These are phyloP conservation scores for Cephalotrichum gorgonifer DNA, from an alignment of 2,329 filamentous ascomycete species.

Conservation along the genomic window DNA sequence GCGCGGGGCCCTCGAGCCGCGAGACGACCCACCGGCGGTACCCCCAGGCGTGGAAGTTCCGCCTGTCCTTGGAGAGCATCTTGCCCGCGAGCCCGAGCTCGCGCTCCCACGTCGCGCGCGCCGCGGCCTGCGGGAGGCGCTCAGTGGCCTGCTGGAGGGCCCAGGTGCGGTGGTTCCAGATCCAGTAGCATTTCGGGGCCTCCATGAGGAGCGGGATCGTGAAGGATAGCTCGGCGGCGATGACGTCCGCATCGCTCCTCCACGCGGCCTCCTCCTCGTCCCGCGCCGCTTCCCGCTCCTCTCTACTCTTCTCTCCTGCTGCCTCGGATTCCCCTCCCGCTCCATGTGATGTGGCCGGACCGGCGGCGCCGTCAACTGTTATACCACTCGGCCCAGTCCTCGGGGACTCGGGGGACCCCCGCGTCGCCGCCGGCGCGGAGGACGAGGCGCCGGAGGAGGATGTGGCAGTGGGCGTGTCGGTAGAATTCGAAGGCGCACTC, in stretches of 20 bases:
- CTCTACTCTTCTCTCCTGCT: not conserved
- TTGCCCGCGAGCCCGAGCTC: conserved; percentile 76
- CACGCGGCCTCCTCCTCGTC: conserved; percentile 11
- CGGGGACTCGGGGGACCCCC: conserved; percentile 32
- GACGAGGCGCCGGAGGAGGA: conserved; percentile 53
- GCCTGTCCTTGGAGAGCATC: conserved; percentile 76
- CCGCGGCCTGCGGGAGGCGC: conserved; percentile 43
- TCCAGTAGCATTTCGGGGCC: conserved; percentile 97
- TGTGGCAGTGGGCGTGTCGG: conserved; percentile 44
- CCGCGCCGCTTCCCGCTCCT: conserved; percentile 7
- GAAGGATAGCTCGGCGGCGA: conserved; percentile 69
- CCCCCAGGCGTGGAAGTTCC: conserved; percentile 96
- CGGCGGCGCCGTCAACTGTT: conserved; percentile 32
- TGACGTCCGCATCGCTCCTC: conserved; percentile 31
- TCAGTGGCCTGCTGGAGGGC: conserved; percentile 61
- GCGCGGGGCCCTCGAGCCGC: conserved; percentile 53
- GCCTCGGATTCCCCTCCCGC: conserved; percentile 2
- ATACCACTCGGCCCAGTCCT: conserved; percentile 44
- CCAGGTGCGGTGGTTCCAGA: conserved; percentile 95
- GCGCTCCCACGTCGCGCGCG: conserved; percentile 66
- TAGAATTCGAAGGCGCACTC: conserved; percentile 44
- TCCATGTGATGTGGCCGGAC: conserved; percentile 10
- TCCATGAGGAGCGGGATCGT: conserved; percentile 74
- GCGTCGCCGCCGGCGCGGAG: conserved; percentile 42
- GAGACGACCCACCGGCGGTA: conserved; percentile 73